Base-by-base conservation (phyloP, 2,329 filamentous ascomycete genomes). In the Pseudogymnoascus sp. region DNA sequence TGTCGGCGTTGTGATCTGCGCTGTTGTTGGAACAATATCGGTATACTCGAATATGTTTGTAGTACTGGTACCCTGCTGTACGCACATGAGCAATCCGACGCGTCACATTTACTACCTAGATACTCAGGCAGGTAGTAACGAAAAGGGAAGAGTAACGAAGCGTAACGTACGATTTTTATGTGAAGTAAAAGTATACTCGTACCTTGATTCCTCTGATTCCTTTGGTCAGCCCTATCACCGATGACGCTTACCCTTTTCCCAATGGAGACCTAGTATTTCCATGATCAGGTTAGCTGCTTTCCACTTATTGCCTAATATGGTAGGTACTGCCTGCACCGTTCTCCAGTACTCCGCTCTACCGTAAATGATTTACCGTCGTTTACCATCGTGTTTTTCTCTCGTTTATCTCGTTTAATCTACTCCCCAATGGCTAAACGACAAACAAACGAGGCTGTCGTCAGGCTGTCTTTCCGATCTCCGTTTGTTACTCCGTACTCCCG, bases 381-480 rank as follows among this genome's bases (percentile, higher is more conserved):
- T 51, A 23, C 3, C 19, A 6, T 31, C 28, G 7, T 31, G 3
- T 8, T n/a, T 41, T 41, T 19, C 16, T 23, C 21, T 48, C 43
- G 21, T 25, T 48, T 48, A 48, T 48, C n/a, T 14, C 21, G 11
- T 51, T 51, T 28, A 51, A 23, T 28, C 21, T 25, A 28, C 25
- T 28, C 28, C 28, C 28, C 28, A 39, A 16, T 16, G 16, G 2
- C 39, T 19, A 19, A 28, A 51, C 45, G 21, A 51, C 14, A 31
- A 10, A 16, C 45, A 54, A 54, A 54, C 48, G 48, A 54, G 48
- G 48, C 48, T 54, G 48, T 54, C 25, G n/a, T n/a, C n/a, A n/a
- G n/a, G n/a, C n/a, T n/a, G n/a, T n/a, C n/a, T n/a, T 31, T 54
- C 48, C 25, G 25, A 4, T 13, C 25, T 23, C 23, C 23, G 45